Percentiles rank a stretch among this genome's conserved stretches.
Conservation (phyloP, 208 protist species). For the Lotmaria passim region DNA sequence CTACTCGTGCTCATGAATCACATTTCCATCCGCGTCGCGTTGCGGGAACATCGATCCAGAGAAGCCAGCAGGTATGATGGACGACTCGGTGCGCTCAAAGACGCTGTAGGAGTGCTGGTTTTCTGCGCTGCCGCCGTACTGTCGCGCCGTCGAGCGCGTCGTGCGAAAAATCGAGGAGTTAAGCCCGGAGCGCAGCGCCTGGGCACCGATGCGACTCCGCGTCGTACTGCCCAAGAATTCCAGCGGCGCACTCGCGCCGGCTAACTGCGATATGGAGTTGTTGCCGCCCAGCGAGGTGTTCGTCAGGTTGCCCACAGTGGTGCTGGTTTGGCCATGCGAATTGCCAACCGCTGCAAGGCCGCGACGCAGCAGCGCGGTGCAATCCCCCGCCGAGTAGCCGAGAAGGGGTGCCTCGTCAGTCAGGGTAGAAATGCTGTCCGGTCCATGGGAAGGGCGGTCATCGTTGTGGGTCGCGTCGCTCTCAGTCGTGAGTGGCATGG, state of each 20-base stretch:
- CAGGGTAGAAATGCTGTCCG: conserved; percentile 5
- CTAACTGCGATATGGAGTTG: conserved; percentile 6
- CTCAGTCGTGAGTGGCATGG: neutral
- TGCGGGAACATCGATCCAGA: conserved; percentile 16
- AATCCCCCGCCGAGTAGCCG: conserved; percentile 13
- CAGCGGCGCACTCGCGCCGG: conserved; percentile 17
- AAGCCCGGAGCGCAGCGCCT: conserved; percentile 8
- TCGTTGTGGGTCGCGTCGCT: conserved; percentile 14
- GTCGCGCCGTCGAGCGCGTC: conserved; percentile 3
- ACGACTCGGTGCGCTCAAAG: conserved; percentile 25
- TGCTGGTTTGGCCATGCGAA: conserved; percentile 10
- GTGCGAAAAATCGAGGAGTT: conserved; percentile 13
- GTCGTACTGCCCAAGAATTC: conserved; percentile 24
- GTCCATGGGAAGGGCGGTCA: conserved; percentile 10
- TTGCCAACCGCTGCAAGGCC: conserved; percentile 2
- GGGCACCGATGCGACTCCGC: conserved; percentile 2
- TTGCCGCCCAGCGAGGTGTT: conserved; percentile 15
- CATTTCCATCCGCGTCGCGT: conserved; percentile 9
- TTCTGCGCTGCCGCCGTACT: conserved; percentile 2
- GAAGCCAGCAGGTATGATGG: conserved; percentile 10
- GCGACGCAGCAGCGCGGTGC: conserved; percentile 13
- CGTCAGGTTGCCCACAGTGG: neutral
- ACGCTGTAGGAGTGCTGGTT: conserved; percentile 17
- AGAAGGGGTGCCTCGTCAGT: conserved; percentile 18
- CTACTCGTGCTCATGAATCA: conserved; percentile 1